A percentile compares a stretch with the other conserved stretches of the same genome.
Conservation (phyloP, 2,329 filamentous ascomycete species). For the Penicillium sp. region DNA sequence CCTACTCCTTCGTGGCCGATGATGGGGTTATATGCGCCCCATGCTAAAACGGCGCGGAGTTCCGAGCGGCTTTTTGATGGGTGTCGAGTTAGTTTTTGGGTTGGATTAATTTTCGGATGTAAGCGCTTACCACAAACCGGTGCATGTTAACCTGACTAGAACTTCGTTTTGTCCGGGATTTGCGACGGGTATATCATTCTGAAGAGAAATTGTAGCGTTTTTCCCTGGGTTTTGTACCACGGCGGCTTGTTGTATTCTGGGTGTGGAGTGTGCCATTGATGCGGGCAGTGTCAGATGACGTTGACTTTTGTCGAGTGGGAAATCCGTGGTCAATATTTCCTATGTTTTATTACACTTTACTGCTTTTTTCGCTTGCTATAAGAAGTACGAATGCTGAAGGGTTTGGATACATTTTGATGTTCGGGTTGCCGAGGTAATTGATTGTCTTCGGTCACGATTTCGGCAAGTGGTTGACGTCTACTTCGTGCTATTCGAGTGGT, state of each 20-base stretch:
- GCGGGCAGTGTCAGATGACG: not conserved
- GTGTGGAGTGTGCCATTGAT: slow-evolving; percentile 1
- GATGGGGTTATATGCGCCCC: slow-evolving; percentile 21
- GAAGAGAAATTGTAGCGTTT: slow-evolving; percentile 9
- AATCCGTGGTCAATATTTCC: not conserved
- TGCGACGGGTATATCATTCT: slow-evolving; percentile 10
- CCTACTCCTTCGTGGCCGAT: slow-evolving; percentile 24
- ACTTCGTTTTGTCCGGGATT: slow-evolving; percentile 15
- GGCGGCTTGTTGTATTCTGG: slow-evolving; percentile 12
- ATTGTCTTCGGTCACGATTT: not conserved
- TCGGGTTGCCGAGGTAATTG: slow-evolving; percentile 6
- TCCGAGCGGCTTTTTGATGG: slow-evolving; percentile 16
- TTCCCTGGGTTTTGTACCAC: slow-evolving; percentile 16
- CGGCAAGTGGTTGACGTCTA: not conserved
- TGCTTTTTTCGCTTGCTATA: not conserved
- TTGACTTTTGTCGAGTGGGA: not conserved
- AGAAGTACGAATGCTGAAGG: not conserved
- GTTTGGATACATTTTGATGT: not conserved
- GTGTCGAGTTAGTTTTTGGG: not conserved
- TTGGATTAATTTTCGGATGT: not conserved
- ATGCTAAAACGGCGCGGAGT: slow-evolving; percentile 19
- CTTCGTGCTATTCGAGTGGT: not conserved
- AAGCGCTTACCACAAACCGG: slow-evolving; percentile 17
- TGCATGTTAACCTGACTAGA: slow-evolving; percentile 19
- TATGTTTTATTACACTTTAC: not conserved